Base-by-base conservation (phyloP, 2,329 filamentous ascomycete species). In the Fusarium sp. region DNA sequence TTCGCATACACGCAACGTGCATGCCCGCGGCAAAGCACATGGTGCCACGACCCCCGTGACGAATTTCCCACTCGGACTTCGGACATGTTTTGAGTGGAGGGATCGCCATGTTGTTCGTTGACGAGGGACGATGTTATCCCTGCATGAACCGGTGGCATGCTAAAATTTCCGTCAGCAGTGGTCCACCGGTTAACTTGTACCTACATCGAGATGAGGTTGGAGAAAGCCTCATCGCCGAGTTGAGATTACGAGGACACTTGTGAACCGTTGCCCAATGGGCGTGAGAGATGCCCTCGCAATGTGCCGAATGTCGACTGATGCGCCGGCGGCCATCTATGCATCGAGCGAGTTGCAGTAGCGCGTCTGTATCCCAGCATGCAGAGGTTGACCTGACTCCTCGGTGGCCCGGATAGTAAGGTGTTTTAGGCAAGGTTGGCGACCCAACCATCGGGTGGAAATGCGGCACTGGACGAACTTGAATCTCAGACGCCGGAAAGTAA, bases 101-200 rank as follows among this genome's bases (percentile, higher is more conserved):
- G 57, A 57, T 62, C 56, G 38, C 36, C 58, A 54, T 67, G 58
- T 18, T 50, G 58, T 54, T 64, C 25, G 25, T 62, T 38, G 46
- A 57, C 29, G 49, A 50, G 36, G 44, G 14, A 59, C 29, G 54
- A 59, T 49, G 11, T 27, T 29, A 59, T 31, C 23, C 20, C 66
- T 69, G 64, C 68, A 74, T 68, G 61, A 68, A 64, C 64, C 57
- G 51, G 64, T 55, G 36, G 49, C 31, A 34, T 56, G 34, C 25
- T 34, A 69, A 46, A 60, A 42, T 27, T 29, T 57, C 57, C 42
- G 29, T 31, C 25, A 50, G 13, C 25, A 59, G 34, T 18, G 53
- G 11, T 53, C 57, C 40, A 51, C 33, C 10, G 44, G 9, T 49
- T 29, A 20, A 42, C 31, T 59, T 27, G 14, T 29, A n/a, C 40